These are phyloP conservation scores for Cryphonectria carpinicola DNA, from an alignment of 2,329 filamentous ascomycete species.

Conservation along the genomic window DNA sequence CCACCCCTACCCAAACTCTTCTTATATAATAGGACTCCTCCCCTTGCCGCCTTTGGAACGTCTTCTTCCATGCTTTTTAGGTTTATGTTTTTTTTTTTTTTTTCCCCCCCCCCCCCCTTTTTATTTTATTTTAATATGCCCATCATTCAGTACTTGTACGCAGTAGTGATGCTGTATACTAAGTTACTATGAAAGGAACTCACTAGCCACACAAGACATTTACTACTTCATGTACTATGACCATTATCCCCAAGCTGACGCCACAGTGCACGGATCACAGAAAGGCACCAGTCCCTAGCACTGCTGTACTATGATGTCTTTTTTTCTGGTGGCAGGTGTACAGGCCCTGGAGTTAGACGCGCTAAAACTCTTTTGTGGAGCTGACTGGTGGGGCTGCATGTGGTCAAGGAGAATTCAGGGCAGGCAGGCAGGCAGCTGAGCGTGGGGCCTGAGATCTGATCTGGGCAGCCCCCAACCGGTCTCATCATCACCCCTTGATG, in stretches of 20 bases:
- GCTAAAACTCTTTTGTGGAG: slow-evolving; percentile 2
- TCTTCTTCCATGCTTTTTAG: too few species aligned
- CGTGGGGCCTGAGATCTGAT: slow-evolving; percentile 7
- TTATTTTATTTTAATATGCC: background rate
- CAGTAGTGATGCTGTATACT: too few species aligned
- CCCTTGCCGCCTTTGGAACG: too few species aligned
- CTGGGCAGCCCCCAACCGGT: slow-evolving; percentile 4
- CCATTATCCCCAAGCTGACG: background rate
- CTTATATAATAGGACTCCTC: too few species aligned
- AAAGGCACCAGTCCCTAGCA: background rate
- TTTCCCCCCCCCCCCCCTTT: too few species aligned
- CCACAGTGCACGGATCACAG: background rate
- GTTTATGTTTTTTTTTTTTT: too few species aligned
- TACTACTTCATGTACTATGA: too few species aligned
- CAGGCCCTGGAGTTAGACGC: background rate
- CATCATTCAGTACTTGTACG: background rate
- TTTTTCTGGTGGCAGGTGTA: background rate
- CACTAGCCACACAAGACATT: background rate
- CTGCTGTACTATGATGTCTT: background rate
- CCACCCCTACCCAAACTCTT: too few species aligned
- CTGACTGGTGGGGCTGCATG: background rate
- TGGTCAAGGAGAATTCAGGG: background rate
- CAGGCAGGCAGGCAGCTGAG: slow-evolving; percentile 10
- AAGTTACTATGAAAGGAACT: background rate
- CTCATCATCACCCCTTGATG: slow-evolving; percentile 8